Evolutionary conservation across 768 basidiomycete genomes (phyloP).

Genomic region (Baorangia bicolor): DNA sequence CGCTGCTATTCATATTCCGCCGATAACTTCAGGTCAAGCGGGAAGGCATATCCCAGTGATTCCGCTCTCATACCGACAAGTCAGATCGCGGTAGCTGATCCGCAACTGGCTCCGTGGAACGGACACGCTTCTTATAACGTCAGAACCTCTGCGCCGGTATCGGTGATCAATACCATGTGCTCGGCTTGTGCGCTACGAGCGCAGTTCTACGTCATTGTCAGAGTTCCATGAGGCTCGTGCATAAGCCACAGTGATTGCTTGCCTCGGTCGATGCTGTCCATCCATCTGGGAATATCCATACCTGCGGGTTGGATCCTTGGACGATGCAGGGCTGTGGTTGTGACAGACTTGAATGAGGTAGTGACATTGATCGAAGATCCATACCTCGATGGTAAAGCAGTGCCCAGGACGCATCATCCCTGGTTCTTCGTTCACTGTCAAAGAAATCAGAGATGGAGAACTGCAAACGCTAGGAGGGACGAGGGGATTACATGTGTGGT

Average conservation of each 20-base stretch:
- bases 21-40: neutral
- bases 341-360: neutral
- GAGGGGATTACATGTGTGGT: conserved; percentile 61
- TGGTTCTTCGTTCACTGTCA: conserved; percentile 78
- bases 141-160: conserved; percentile 73
- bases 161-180: conserved; percentile 84
- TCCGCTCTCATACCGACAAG: neutral
- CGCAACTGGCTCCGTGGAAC: neutral
- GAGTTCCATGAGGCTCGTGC: neutral
- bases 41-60: too few species aligned
- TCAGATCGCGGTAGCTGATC: too few species aligned
- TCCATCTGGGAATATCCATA: conserved; percentile 85
- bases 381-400: conserved; percentile 90
- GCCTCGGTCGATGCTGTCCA: conserved; percentile 94
- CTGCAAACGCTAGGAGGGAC: neutral
- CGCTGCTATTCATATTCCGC: neutral
- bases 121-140: conserved; percentile 40
- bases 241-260: conserved; percentile 16
- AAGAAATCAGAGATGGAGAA: neutral
- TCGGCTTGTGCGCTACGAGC: conserved; percentile 84
- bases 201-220: conserved; percentile 53
- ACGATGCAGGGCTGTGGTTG: conserved; percentile 64
- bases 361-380: conserved; percentile 1
- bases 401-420: conserved; percentile 81
- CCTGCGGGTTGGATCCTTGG: conserved; percentile 65